phyloP scores from a whole-genome alignment of 805 yeast species.

The Cyberlindnera mississippiensis region DNA sequence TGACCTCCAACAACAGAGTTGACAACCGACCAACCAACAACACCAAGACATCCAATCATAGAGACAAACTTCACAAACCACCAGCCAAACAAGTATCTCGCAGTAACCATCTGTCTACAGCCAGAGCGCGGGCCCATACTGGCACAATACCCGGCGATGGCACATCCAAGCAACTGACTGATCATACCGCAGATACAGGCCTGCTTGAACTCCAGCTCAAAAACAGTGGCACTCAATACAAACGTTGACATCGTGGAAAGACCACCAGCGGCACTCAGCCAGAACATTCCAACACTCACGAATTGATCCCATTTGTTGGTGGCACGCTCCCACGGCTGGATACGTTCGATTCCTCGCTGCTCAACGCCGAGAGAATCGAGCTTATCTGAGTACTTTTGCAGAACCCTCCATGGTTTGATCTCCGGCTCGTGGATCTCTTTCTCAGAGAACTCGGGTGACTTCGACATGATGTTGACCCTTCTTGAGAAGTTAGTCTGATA shows the following conservation, averaged over 20 bases:
- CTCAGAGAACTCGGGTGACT: slow-evolving; percentile 3
- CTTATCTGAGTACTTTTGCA: slow-evolving; percentile 35
- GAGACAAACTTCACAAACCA: slow-evolving; percentile 77
- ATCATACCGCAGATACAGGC: slow-evolving; percentile 57
- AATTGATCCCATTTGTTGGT: slow-evolving; percentile 31
- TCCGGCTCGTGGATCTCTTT: slow-evolving; percentile 10
- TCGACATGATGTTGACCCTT: too few species aligned
- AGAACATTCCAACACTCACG: slow-evolving; percentile 59
- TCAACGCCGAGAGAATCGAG: slow-evolving; percentile 66
- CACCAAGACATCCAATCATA: slow-evolving; percentile 67
- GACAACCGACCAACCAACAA: slow-evolving; percentile 93
- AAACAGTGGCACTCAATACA: slow-evolving; percentile 69
- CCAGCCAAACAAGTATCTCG: slow-evolving; percentile 80
- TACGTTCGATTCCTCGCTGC: slow-evolving; percentile 74
- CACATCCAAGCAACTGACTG: slow-evolving; percentile 66
- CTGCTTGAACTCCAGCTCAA: slow-evolving; percentile 64
- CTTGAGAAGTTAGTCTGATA: too few species aligned
- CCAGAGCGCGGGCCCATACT: slow-evolving; percentile 91
- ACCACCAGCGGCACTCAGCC: slow-evolving; percentile 86
- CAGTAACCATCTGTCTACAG: slow-evolving; percentile 81
- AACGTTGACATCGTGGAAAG: slow-evolving; percentile 86
- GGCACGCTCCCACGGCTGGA: slow-evolving; percentile 64
- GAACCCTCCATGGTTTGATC: slow-evolving; percentile 22
- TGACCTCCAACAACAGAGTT: slow-evolving; percentile 88
- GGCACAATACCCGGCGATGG: slow-evolving; percentile 77